Percentiles rank a stretch among this genome's conserved stretches.
Conservation (phyloP, 371 early-diverging fungal genomes). For the Syncephalastrum sp. region DNA sequence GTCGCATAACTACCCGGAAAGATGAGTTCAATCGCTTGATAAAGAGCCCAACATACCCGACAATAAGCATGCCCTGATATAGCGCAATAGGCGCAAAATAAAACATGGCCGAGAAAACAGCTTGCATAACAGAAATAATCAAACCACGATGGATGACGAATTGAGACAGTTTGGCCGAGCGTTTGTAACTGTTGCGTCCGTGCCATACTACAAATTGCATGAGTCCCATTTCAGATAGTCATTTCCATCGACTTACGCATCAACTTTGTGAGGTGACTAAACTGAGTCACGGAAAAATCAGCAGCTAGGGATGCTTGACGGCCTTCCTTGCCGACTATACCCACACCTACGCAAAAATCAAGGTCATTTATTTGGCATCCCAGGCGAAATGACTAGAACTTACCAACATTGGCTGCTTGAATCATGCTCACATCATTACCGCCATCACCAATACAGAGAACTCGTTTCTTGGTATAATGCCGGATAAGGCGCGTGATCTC, state of each 20-base stretch:
- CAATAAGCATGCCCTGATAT: slow-evolving; percentile 81
- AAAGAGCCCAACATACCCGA: slow-evolving; percentile 33
- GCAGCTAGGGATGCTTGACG: slow-evolving; percentile 97
- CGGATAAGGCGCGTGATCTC: slow-evolving; percentile 90
- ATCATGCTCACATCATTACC: slow-evolving; percentile 99
- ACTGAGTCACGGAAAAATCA: slow-evolving; percentile 95
- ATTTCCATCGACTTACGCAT: slow-evolving; percentile 49
- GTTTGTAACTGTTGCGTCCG: slow-evolving; percentile 96
- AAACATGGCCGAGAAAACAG: slow-evolving; percentile 97
- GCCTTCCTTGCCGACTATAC: slow-evolving; percentile 99
- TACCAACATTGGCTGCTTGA: slow-evolving; percentile 96
- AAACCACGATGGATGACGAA: slow-evolving; percentile 99
- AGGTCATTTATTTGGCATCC: too few relatives aligned
- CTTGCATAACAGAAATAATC: slow-evolving; percentile 98
- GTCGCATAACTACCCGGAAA: slow-evolving; percentile 85
- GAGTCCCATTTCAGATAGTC: background rate
- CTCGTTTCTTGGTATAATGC: slow-evolving; percentile 71
- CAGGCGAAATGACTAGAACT: slow-evolving; percentile 3
- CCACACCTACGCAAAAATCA: slow-evolving; percentile 58
- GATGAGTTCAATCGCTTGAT: background rate
- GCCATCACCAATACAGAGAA: slow-evolving; percentile 98
- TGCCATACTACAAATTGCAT: slow-evolving; percentile 77
- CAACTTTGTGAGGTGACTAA: slow-evolving; percentile 84
- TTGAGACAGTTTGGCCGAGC: slow-evolving; percentile 95
- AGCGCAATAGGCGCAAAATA: slow-evolving; percentile 98